phyloP scores from a whole-genome alignment of 108 stramenopile genomes.

The Tribonema minus region DNA sequence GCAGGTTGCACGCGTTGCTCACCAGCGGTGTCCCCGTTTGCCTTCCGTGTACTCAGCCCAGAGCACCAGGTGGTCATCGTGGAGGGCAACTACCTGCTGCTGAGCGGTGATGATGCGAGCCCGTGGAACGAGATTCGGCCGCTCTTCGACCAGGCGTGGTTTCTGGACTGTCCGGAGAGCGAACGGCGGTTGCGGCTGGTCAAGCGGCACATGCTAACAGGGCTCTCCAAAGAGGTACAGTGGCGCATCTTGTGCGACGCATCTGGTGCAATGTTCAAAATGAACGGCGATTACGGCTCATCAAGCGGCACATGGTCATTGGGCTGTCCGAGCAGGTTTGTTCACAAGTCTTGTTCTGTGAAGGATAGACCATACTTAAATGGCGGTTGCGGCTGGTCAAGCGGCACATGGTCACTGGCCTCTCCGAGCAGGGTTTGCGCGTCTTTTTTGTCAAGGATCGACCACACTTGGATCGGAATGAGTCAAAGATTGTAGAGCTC shows the following conservation, averaged over 20 bases:
- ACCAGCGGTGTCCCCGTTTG: no score
- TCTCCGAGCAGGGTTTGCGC: not conserved
- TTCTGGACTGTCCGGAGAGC: slow-evolving; percentile 5
- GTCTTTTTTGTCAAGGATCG: not conserved
- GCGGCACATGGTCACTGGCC: not conserved
- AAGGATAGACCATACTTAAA: not conserved
- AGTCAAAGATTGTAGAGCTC: no score
- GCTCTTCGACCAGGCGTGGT: slow-evolving; percentile 29
- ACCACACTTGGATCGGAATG: not conserved
- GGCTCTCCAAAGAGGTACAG: slow-evolving; percentile 7
- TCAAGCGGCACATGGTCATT: not conserved
- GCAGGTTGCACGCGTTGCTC: no score
- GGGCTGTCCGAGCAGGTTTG: not conserved
- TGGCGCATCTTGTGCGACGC: not conserved
- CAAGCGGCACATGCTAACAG: slow-evolving; percentile 19
- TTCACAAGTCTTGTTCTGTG: not conserved
- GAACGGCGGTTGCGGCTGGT: slow-evolving; percentile 7
- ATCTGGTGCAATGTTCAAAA: not conserved
- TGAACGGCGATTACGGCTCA: not conserved
- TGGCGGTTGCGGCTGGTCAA: not conserved
- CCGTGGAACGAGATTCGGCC: slow-evolving; percentile 17
- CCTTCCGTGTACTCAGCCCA: not conserved
- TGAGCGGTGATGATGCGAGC: slow-evolving; percentile 6
- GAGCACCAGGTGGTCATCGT: slow-evolving; percentile 38
- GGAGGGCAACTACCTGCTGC: slow-evolving; percentile 53